These are phyloP conservation scores for Vigna unguiculata DNA, from an alignment of 306 rosid species.

Conservation along the genomic window DNA sequence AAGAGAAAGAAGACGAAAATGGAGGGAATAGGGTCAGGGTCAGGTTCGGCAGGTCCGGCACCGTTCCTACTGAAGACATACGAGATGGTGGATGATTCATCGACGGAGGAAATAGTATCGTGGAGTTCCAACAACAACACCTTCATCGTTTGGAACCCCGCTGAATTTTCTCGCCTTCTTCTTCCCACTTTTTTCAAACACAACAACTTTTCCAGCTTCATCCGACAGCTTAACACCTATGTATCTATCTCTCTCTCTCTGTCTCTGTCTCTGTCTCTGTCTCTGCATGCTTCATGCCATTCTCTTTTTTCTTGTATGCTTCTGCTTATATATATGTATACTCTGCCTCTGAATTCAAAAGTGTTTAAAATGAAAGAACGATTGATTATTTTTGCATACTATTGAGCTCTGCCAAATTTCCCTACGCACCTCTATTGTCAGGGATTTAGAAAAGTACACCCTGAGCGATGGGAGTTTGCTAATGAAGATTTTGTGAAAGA, in stretches of 20 bases:
- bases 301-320: background rate
- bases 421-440: background rate
- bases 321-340: too few relatives aligned
- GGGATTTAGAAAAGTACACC: slow-evolving; percentile 75
- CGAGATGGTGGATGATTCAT: slow-evolving; percentile 80
- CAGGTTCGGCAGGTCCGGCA: slow-evolving; percentile 49
- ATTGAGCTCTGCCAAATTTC: background rate
- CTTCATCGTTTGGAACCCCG: slow-evolving; percentile 82
- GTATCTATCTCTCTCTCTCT: slow-evolving; percentile 12
- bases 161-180: slow-evolving; percentile 70
- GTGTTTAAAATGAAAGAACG: too few relatives aligned
- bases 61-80: slow-evolving; percentile 78
- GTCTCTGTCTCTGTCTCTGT: background rate
- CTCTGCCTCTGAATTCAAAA: too few relatives aligned
- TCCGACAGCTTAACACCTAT: slow-evolving; percentile 86
- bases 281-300: background rate
- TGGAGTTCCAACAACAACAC: slow-evolving; percentile 70
- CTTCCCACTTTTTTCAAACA: slow-evolving; percentile 84
- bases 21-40: background rate
- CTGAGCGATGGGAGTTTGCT: slow-evolving; percentile 83
- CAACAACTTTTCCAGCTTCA: slow-evolving; percentile 88
- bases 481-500: slow-evolving; percentile 80
- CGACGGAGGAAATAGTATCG: slow-evolving; percentile 71
- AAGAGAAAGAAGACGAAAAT: background rate
- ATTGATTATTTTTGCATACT: too few relatives aligned